Percentiles rank a stretch among this genome's conserved stretches.
Conservation (phyloP, 2,329 filamentous ascomycete species). For the Ophiostoma sp. region DNA sequence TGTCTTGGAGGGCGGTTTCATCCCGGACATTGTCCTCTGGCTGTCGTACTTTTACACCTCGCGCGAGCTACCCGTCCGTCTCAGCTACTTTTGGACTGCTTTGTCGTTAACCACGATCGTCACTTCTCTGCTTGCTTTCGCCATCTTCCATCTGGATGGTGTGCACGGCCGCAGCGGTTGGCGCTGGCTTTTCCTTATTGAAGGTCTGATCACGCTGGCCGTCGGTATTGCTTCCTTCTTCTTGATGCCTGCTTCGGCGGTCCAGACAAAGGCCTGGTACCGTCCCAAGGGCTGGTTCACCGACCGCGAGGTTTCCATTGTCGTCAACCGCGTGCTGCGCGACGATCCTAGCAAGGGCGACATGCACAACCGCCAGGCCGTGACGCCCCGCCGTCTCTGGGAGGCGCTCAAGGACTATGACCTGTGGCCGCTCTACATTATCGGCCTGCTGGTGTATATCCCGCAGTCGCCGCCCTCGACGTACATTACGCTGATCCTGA, state of each 20-base stretch:
- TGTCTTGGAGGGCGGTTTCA: conserved; percentile 39
- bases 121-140: conserved; percentile 39
- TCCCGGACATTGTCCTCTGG: conserved; percentile 40
- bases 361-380: conserved; percentile 59
- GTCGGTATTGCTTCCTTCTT: conserved; percentile 48
- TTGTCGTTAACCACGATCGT: conserved; percentile 37
- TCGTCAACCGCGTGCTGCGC: conserved; percentile 57
- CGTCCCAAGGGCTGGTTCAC: conserved; percentile 56
- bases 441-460: conserved; percentile 26
- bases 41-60: conserved; percentile 41
- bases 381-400: conserved; percentile 43
- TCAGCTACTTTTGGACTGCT: conserved; percentile 40
- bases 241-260: conserved; percentile 47
- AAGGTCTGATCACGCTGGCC: conserved; percentile 48
- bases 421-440: conserved; percentile 29
- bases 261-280: conserved; percentile 45
- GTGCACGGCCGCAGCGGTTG: conserved; percentile 41
- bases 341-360: conserved; percentile 60
- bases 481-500: conserved; percentile 28
- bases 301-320: conserved; percentile 57
- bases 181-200: conserved; percentile 54
- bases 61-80: conserved; percentile 37
- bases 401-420: conserved; percentile 26
- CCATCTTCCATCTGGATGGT: conserved; percentile 39
- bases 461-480: conserved; percentile 21